Conservation (phyloP, 2,329 filamentous ascomycete genomes). For the Magnaporthiopsis incrustans region DNA sequence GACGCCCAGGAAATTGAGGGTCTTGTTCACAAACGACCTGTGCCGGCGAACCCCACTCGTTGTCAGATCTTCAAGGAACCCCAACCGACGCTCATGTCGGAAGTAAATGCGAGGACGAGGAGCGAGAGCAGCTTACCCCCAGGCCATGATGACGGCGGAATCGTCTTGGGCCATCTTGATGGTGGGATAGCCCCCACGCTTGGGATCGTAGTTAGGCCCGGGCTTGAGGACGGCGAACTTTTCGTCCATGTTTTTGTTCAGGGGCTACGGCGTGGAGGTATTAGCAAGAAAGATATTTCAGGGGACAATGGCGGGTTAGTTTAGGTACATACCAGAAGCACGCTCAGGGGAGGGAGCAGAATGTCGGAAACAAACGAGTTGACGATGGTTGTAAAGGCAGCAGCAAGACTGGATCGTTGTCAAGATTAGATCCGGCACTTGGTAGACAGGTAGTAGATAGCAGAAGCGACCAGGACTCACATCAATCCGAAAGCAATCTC, state of each 20-base stretch:
- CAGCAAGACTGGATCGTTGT: slow-evolving; percentile 45
- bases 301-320: no score
- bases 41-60: neutral
- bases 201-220: slow-evolving; percentile 44
- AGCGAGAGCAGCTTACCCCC: slow-evolving; percentile 42
- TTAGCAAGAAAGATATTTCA: neutral
- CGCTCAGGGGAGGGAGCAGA: slow-evolving; percentile 59
- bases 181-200: slow-evolving; percentile 56
- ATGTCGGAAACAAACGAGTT: slow-evolving; percentile 66
- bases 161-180: slow-evolving; percentile 60
- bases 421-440: no score
- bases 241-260: slow-evolving; percentile 64
- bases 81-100: neutral
- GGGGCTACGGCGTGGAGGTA: slow-evolving; percentile 27
- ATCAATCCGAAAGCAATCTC: slow-evolving; percentile 71
- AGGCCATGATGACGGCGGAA: slow-evolving; percentile 64
- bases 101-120: neutral
- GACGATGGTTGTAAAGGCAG: slow-evolving; percentile 62
- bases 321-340: slow-evolving; percentile 40
- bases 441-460: no score
- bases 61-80: slow-evolving; percentile 1
- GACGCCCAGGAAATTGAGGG: slow-evolving; percentile 58
- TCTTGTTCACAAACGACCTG: slow-evolving; percentile 53
- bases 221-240: slow-evolving; percentile 60
- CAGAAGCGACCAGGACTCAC: slow-evolving; percentile 30